Evolutionary conservation across 345 rosid species (phyloP).

Genomic region (Syzygium jambos): DNA sequence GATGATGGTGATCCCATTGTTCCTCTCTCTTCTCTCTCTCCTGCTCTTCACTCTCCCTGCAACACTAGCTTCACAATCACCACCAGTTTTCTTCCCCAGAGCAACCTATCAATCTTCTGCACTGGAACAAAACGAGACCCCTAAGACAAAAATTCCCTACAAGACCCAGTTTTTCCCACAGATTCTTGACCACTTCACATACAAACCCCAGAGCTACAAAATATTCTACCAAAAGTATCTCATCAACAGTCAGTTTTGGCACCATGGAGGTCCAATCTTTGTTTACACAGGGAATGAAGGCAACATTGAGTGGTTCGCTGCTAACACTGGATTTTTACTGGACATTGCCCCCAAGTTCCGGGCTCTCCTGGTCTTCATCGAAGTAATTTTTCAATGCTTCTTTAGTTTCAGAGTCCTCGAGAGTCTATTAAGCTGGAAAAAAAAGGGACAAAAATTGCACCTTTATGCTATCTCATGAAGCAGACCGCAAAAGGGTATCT

Average conservation of each 20-base stretch:
- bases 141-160: slow-evolving; percentile 24
- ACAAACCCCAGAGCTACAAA: slow-evolving; percentile 42
- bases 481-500: neutral
- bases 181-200: slow-evolving; percentile 66
- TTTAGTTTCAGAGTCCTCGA: neutral
- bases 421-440: neutral
- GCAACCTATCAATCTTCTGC: slow-evolving; percentile 18
- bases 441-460: neutral
- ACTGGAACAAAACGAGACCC: slow-evolving; percentile 2
- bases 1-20: neutral
- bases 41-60: slow-evolving; percentile 4
- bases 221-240: slow-evolving; percentile 67
- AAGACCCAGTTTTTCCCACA: slow-evolving; percentile 60
- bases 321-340: slow-evolving; percentile 69
- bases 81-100: slow-evolving; percentile 20
- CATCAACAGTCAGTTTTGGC: slow-evolving; percentile 43
- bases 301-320: slow-evolving; percentile 75
- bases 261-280: slow-evolving; percentile 49
- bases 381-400: slow-evolving; percentile 21
- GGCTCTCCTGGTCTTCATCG: slow-evolving; percentile 75
- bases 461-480: neutral
- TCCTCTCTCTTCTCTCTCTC: slow-evolving; percentile 6
- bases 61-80: slow-evolving; percentile 6
- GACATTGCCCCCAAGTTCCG: slow-evolving; percentile 78
- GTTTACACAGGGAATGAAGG: slow-evolving; percentile 87